Evolutionary conservation across 768 basidiomycete genomes (phyloP), one percentile per base, ranked within the genome.

Genomic region (Boletus sp.): DNA sequence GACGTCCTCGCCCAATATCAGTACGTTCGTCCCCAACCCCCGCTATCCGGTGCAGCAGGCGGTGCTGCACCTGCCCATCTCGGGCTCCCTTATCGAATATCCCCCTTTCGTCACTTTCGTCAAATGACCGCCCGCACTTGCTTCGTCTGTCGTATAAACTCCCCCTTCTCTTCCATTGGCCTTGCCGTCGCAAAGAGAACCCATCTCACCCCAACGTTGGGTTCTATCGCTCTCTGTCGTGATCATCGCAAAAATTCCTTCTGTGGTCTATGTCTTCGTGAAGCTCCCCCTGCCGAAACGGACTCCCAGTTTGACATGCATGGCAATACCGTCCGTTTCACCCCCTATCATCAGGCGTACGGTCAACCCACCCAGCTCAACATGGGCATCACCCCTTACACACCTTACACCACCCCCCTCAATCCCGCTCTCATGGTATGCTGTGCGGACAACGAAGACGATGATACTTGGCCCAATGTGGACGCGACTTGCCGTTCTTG

Each of bases 391-490:
- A 51, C 67, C 30, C 50, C 64, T 10, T 73, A 66, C 57, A 57
- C 63, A 20, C 70, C 66, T 14, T 71, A 70, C 30, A 53, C 59
- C 1, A 57, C 57, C 14, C 59, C 62, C 48, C 39, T 70, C 29
- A 65, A 69, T 35, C 69, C 71, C 29, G 62, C 68, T 6, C 56
- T 69, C 40, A 71, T 74, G 59, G 77, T 84, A 11, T 80, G 76
- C 32, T 81, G 83, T 57, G 72, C 80, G 5, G 87, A 88, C 64
- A 90, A 90, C 64, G 89, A 89, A 58, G 89, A 91, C 68, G 80
- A 84, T 17, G 82, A 85, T 12, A 79, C 81, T 0, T 90, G 85
- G 80, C 83, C 85, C 0, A 77, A 76, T 7, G 78, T 87, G 11
- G 82, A 84, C 32, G 77, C 86, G 2, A 90, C 89, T 8, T 92